phyloP scores from a whole-genome alignment of 192 early-diverging fungal species.

The Coemansia sp. region DNA sequence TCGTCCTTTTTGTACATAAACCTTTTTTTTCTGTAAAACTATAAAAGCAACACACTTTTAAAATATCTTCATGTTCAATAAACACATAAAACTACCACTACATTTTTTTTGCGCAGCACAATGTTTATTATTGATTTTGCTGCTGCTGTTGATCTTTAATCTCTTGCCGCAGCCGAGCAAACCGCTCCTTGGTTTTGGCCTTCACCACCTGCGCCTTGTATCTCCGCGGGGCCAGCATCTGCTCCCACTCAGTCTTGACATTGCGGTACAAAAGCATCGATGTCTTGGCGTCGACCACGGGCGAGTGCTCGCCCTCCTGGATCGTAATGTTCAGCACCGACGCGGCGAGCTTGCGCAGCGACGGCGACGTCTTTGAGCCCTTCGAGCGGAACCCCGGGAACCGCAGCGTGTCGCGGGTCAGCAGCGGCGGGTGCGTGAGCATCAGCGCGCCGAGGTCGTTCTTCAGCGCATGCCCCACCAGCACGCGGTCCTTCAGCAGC shows the following conservation, averaged over 20 bases:
- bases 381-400: constrained; percentile 64
- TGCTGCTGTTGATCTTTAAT: constrained; percentile 18
- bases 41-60: too few species aligned
- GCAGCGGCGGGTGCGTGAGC: constrained; percentile 72
- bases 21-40: too few species aligned
- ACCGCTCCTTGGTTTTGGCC: constrained; percentile 41
- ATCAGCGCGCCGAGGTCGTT: constrained; percentile 85
- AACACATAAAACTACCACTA: too few species aligned
- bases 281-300: constrained; percentile 85
- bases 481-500: constrained; percentile 77
- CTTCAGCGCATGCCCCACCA: constrained; percentile 89
- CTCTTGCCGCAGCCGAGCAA: constrained; percentile 36
- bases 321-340: constrained; percentile 76
- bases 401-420: constrained; percentile 81
- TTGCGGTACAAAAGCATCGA: constrained; percentile 88
- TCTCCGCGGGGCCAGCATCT: constrained; percentile 25
- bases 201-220: constrained; percentile 32
- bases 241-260: constrained; percentile 83
- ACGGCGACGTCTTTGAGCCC: constrained; percentile 44
- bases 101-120: too few species aligned
- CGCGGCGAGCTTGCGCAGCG: constrained; percentile 74
- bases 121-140: background rate
- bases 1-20: too few species aligned
- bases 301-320: constrained; percentile 84
- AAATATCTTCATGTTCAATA: too few species aligned